Conservation (phyloP, 1,139 yeast genomes). For the Lodderomyces orthopsilosis region DNA sequence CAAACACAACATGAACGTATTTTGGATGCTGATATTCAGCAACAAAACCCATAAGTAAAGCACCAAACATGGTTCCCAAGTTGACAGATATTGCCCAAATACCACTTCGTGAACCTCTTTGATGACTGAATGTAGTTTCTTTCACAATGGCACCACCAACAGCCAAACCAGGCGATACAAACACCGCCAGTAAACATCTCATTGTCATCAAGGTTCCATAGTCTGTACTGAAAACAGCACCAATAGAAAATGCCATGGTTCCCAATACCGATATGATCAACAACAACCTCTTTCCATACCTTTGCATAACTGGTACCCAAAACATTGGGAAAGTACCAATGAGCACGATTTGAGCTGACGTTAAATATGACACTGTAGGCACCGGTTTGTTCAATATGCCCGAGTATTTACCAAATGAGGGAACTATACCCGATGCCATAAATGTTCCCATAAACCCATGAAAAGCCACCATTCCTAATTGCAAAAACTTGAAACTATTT, state of each 20-base stretch:
- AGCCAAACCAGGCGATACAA: slow-evolving; percentile 19
- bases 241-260: slow-evolving; percentile 17
- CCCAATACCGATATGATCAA: slow-evolving; percentile 16
- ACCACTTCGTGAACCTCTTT: slow-evolving; percentile 20
- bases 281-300: slow-evolving; percentile 18
- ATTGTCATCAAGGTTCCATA: slow-evolving; percentile 18
- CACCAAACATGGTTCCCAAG: slow-evolving; percentile 20
- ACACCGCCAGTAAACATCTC: slow-evolving; percentile 17
- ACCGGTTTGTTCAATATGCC: slow-evolving; percentile 14
- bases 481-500: slow-evolving; percentile 12
- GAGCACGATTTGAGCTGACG: slow-evolving; percentile 18
- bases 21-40: slow-evolving; percentile 15
- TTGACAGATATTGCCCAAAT: slow-evolving; percentile 19
- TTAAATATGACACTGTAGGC: slow-evolving; percentile 16
- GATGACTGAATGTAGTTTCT: slow-evolving; percentile 20
- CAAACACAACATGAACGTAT: slow-evolving; percentile 17
- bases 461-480: slow-evolving; percentile 18
- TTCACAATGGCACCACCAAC: slow-evolving; percentile 19
- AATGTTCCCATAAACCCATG: slow-evolving; percentile 20
- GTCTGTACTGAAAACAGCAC: slow-evolving; percentile 15
- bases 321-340: slow-evolving; percentile 19
- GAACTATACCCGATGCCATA: slow-evolving; percentile 21
- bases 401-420: slow-evolving; percentile 17
- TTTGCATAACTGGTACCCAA: slow-evolving; percentile 21
- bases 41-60: slow-evolving; percentile 22